These are phyloP conservation scores for Claviceps spartinae DNA, from an alignment of 2,329 filamentous ascomycete genomes.

Conservation along the genomic window DNA sequence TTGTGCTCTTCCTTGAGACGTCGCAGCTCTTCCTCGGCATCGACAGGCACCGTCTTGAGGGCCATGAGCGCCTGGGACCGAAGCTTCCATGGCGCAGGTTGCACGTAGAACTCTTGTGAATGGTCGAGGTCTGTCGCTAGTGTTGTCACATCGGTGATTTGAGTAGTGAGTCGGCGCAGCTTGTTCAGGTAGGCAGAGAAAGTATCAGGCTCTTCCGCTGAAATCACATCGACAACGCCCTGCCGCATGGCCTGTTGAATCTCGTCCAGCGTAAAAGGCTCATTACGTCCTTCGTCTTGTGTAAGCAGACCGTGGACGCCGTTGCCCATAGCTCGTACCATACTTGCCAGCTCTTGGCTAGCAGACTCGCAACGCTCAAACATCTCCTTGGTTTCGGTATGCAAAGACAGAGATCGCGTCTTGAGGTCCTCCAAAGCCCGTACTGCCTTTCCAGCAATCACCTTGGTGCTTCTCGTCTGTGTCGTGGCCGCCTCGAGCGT, in stretches of 20 bases:
- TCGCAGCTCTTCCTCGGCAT: conserved; percentile 74
- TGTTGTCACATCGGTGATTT: conserved; percentile 56
- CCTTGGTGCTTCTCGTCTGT: conserved; percentile 70
- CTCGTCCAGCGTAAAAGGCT: conserved; percentile 53
- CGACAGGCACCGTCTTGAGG: conserved; percentile 67
- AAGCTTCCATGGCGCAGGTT: conserved; percentile 66
- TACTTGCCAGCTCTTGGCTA: conserved; percentile 50
- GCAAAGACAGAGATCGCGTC: conserved; percentile 58
- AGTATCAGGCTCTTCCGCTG: conserved; percentile 47
- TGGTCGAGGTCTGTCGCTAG: conserved; percentile 58
- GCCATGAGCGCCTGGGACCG: conserved; percentile 69
- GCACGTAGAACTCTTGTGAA: conserved; percentile 66
- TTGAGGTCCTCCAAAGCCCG: conserved; percentile 67
- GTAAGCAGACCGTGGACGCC: conserved; percentile 50
- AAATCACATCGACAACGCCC: conserved; percentile 33
- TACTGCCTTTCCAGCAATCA: conserved; percentile 65
- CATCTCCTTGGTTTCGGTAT: conserved; percentile 48
- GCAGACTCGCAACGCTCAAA: conserved; percentile 58
- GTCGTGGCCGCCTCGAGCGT: conserved; percentile 59
- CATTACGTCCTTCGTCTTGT: conserved; percentile 56
- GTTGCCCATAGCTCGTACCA: conserved; percentile 53
- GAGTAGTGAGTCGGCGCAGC: conserved; percentile 48
- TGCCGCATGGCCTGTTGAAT: conserved; percentile 49
- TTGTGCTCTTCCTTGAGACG: conserved; percentile 68
- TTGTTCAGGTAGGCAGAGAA: conserved; percentile 56